A percentile compares a stretch with the other conserved stretches of the same genome.
phyloP scores from a whole-genome alignment of 441 rosid species.

The Populus hybrid region DNA sequence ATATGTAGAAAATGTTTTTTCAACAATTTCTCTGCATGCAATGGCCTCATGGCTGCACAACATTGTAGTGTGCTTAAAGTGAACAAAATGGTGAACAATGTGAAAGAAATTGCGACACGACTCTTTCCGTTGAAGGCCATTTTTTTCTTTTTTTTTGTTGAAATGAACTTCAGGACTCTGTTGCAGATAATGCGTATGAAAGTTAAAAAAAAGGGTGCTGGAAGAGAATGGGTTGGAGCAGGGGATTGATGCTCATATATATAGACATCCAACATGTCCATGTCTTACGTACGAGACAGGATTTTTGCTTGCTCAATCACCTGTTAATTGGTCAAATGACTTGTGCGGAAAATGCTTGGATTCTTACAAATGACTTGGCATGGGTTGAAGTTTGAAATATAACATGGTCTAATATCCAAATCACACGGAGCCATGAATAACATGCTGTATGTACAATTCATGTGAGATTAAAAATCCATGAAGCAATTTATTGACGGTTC shows the following conservation, averaged over 20 bases:
- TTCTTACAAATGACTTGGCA: neutral
- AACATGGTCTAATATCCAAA: neutral
- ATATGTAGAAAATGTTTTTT: no score
- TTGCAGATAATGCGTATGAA: neutral
- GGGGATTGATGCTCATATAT: neutral
- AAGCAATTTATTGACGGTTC: neutral
- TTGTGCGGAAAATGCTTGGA: neutral
- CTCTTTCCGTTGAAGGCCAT: no score
- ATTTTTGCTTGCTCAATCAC: neutral
- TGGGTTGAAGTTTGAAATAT: neutral
- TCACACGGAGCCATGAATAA: neutral
- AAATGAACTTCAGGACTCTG: no score
- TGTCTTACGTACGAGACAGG: neutral
- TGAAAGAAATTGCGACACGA: no score
- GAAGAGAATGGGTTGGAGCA: neutral
- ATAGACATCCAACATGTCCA: neutral
- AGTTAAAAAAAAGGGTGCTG: no score
- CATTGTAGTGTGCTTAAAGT: no score
- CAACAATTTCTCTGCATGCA: no score
- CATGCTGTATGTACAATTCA: neutral
- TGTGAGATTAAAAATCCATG: neutral
- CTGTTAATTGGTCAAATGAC: neutral
- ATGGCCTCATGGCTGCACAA: no score
- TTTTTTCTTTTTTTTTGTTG: no score
- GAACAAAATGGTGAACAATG: no score